Conservation (phyloP, 106 monocot species). For the Triglochin maritima region DNA sequence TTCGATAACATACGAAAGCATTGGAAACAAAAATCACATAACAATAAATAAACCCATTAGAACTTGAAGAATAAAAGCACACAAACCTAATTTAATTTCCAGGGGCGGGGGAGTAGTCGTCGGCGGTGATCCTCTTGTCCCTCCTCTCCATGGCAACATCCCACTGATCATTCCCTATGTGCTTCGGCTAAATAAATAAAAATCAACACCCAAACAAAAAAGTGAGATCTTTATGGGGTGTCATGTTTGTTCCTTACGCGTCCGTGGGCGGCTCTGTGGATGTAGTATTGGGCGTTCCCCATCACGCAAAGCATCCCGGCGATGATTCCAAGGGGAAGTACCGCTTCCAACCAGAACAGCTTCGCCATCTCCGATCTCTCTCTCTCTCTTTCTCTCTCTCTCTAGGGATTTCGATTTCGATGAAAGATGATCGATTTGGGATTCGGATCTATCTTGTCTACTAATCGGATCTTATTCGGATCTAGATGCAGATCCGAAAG, state of each 20-base stretch:
- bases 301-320: constrained; percentile 80
- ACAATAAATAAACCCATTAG: background rate
- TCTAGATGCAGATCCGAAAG: too few relatives aligned
- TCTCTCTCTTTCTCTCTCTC: too few relatives aligned
- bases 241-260: constrained; percentile 26
- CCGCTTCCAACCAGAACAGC: constrained; percentile 60
- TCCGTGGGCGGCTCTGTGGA: constrained; percentile 86
- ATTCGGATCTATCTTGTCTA: too few relatives aligned
- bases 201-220: background rate
- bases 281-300: constrained; percentile 94
- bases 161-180: constrained; percentile 86
- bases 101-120: constrained; percentile 15
- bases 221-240: background rate
- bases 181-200: constrained; percentile 60
- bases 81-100: constrained; percentile 36
- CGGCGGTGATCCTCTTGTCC: constrained; percentile 63
- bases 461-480: too few relatives aligned
- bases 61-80: background rate
- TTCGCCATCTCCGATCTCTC: constrained; percentile 31
- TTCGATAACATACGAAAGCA: background rate
- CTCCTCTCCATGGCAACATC: constrained; percentile 94
- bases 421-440: too few relatives aligned
- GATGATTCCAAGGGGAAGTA: constrained; percentile 98
- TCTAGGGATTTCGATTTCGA: too few relatives aligned
- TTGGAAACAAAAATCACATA: background rate